Conservation (phyloP, 371 early-diverging fungal genomes). For the Zychaea mexicana region DNA sequence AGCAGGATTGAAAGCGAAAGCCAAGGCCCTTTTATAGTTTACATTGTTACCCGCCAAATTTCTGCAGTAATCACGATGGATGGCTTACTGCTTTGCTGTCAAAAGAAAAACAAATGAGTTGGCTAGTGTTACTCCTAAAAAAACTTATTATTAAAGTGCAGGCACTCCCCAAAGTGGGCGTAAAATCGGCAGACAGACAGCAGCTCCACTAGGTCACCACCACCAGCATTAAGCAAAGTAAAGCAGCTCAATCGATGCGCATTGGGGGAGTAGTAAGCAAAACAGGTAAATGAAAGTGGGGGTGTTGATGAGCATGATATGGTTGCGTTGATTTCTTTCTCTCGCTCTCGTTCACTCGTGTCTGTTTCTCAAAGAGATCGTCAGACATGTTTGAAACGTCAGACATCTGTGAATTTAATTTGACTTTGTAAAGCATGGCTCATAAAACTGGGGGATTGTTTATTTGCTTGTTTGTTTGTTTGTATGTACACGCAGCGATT, state of each 20-base stretch:
- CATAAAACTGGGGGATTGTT: no score
- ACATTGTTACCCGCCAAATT: neutral
- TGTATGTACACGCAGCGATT: neutral
- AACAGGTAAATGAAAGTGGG: no score
- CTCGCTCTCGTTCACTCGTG: no score
- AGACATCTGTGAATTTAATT: neutral
- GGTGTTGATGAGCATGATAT: neutral
- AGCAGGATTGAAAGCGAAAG: neutral
- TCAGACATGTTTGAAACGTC: neutral
- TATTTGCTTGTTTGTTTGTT: neutral
- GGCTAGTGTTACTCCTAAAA: neutral
- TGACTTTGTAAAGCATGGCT: neutral
- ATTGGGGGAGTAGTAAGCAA: no score
- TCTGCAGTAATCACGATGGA: neutral
- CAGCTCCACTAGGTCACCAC: no score
- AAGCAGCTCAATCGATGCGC: neutral
- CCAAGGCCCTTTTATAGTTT: constrained; percentile 2
- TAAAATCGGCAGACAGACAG: no score
- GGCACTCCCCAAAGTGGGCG: neutral
- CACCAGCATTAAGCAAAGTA: no score
- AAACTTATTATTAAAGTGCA: neutral
- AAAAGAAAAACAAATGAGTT: neutral
- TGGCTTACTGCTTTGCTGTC: neutral
- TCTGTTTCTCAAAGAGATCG: no score
- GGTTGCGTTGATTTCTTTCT: no score